Conservation (phyloP, 139 green algal genomes). For the Chlorella sp. region DNA sequence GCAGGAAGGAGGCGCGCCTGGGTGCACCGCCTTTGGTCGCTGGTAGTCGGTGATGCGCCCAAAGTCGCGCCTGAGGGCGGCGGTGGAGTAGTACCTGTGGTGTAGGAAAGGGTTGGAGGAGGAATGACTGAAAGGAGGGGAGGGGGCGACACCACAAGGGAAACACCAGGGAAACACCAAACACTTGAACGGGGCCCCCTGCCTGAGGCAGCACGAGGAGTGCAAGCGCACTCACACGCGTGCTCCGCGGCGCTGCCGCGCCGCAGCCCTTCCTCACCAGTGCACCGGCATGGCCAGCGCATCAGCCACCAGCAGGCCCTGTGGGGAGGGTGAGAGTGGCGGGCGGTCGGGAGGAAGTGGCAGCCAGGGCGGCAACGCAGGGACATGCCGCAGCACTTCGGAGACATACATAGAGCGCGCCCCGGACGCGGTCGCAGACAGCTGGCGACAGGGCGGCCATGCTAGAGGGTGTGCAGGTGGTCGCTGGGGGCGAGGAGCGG, state of each 20-base stretch:
- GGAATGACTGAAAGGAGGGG: background rate
- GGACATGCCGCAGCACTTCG: too few species aligned
- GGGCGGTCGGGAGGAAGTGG: too few species aligned
- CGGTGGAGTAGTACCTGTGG: slow-evolving; percentile 4
- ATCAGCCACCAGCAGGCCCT: too few species aligned
- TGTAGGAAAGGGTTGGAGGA: too few species aligned
- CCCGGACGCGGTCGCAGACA: too few species aligned
- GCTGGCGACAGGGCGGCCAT: too few species aligned
- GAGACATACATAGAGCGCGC: too few species aligned
- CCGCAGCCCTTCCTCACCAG: background rate
- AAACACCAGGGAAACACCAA: background rate
- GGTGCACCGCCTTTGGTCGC: slow-evolving; percentile 14
- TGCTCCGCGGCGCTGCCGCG: background rate
- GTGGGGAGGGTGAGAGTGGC: too few species aligned
- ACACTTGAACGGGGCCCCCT: too few species aligned
- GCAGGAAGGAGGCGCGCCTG: background rate
- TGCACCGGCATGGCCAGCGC: slow-evolving; percentile 21
- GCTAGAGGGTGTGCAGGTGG: too few species aligned
- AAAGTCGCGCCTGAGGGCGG: slow-evolving; percentile 3
- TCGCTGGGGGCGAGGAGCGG: too few species aligned
- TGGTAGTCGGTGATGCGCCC: slow-evolving; percentile 20
- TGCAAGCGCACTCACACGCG: background rate
- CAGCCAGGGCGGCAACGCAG: too few species aligned
- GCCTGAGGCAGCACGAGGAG: background rate
- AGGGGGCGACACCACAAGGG: background rate